A percentile compares a stretch with the other conserved stretches of the same genome.
Evolutionary conservation across 176 grass and related monocot genomes (phyloP).

Genomic region (Pontederia paniculata): DNA sequence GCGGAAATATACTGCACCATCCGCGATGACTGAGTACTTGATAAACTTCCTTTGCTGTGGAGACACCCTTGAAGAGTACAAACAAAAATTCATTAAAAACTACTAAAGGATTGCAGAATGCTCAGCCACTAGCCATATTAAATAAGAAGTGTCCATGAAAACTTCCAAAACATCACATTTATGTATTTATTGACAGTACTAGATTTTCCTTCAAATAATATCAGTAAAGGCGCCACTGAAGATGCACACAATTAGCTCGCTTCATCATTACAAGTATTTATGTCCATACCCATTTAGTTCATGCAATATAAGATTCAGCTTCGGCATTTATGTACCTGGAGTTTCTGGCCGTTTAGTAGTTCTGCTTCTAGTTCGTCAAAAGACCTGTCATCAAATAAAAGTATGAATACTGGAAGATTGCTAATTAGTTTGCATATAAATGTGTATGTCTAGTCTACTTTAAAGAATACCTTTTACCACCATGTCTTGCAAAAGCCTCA

Average conservation of each 20-base stretch:
- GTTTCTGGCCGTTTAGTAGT: slow-evolving; percentile 77
- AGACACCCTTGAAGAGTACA: slow-evolving; percentile 55
- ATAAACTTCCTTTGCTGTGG: slow-evolving; percentile 79
- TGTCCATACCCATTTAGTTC: too few relatives aligned
- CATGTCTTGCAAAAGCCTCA: slow-evolving; percentile 82
- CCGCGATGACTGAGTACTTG: slow-evolving; percentile 69
- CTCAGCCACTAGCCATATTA: too few relatives aligned
- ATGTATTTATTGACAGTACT: too few relatives aligned
- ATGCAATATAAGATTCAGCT: not conserved
- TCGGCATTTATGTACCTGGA: slow-evolving; percentile 47
- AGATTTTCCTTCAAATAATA: too few relatives aligned
- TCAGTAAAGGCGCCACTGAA: too few relatives aligned
- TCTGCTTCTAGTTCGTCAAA: slow-evolving; percentile 87
- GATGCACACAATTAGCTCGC: too few relatives aligned
- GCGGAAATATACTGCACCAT: slow-evolving; percentile 66
- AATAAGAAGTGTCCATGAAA: too few relatives aligned
- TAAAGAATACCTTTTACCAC: slow-evolving; percentile 72
- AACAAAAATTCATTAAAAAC: not conserved
- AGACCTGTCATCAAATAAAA: slow-evolving; percentile 35
- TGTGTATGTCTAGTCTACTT: not conserved
- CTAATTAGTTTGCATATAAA: not conserved
- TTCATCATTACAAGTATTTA: too few relatives aligned
- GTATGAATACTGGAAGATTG: not conserved
- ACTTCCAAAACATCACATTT: too few relatives aligned
- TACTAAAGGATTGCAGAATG: not conserved